These are phyloP conservation scores for Glaciozyma martinii DNA, from an alignment of 768 basidiomycete species.

Conservation along the genomic window DNA sequence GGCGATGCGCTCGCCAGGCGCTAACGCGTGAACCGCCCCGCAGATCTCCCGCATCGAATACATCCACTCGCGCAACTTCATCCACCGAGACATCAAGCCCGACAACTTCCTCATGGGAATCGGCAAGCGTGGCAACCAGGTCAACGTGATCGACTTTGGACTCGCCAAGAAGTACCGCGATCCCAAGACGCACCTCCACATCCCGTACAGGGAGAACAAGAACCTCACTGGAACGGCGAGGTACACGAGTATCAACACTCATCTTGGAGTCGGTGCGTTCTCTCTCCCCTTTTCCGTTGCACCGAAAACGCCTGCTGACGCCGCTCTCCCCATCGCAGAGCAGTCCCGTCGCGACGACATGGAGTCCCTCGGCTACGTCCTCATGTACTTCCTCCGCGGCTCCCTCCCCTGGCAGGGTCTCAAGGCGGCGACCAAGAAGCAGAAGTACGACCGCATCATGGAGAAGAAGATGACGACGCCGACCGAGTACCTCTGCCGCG, in stretches of 20 bases:
- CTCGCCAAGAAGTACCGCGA: conserved; percentile 99
- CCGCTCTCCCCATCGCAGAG: conserved; percentile 44
- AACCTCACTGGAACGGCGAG: conserved; percentile 97
- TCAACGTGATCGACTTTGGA: conserved; percentile 94
- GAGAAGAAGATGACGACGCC: conserved; percentile 99
- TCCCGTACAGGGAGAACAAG: conserved; percentile 99
- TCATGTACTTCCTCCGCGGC: conserved; percentile 99
- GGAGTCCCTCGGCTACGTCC: conserved; percentile 94
- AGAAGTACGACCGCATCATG: conserved; percentile 99
- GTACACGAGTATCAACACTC: conserved; percentile 99
- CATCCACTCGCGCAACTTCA: conserved; percentile 86
- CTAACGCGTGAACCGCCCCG: neutral
- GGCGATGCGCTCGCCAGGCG: no score
- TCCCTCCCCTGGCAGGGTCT: conserved; percentile 98
- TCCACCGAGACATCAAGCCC: conserved; percentile 96
- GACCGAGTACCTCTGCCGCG: conserved; percentile 90
- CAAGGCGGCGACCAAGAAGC: conserved; percentile 99
- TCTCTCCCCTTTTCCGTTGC: neutral
- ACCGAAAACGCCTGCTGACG: neutral
- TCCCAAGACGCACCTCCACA: conserved; percentile 98
- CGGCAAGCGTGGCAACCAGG: conserved; percentile 97
- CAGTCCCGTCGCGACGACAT: conserved; percentile 96
- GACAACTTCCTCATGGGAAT: conserved; percentile 99
- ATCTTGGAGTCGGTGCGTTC: conserved; percentile 64
- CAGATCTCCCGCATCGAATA: conserved; percentile 93